Base-by-base conservation (phyloP, 768 basidiomycete species). In the Xanthoconium purpureum region DNA sequence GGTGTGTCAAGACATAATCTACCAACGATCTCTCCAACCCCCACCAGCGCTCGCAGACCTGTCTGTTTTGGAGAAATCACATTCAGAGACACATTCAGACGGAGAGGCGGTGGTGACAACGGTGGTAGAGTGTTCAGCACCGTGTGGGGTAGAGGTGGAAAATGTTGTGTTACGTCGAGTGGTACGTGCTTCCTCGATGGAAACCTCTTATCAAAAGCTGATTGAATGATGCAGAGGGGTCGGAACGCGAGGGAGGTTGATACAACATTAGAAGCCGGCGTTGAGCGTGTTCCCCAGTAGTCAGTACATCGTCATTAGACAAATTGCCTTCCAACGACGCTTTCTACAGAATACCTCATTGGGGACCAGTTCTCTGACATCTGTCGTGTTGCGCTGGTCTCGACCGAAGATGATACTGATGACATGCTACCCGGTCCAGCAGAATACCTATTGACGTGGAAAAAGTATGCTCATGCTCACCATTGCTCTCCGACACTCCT, bases 301-400 rank as follows among this genome's bases (percentile, higher is more conserved):
- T 83, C 32, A 59, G 73, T 66, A 5, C 20, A 20, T 13, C 0
- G 18, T 39, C 15, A 20, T 5, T 4, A 6, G 3, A 6, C 11
- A 2, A 6, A 15, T 38, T 32, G 17, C 29, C 12, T 44, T 36
- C 56, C 62, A 30, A 65, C 33, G 17, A 47, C 29, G 35, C 30
- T 49, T 1, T 29, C 15, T 20, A 10, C 58, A 88, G 88, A 87
- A 58, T 88, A 82, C 71, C 68, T 82, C 28, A 65, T 81, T 11
- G 87, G 85, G 0, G 91, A 93, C 62, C 80, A 81, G 56, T 81
- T 89, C 58, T 79, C 78, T 39, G 78, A 83, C 35, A 63, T 78
- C 20, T 85, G 82, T 62, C 78, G 80, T 12, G 71, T 89, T 39
- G 75, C 73, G 44, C 65, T 87, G 55, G 67, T 76, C 5, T 62